Evolutionary conservation across 1,284 basidiomycete genomes (phyloP).

Genomic region (Porogramme epimiltina): DNA sequence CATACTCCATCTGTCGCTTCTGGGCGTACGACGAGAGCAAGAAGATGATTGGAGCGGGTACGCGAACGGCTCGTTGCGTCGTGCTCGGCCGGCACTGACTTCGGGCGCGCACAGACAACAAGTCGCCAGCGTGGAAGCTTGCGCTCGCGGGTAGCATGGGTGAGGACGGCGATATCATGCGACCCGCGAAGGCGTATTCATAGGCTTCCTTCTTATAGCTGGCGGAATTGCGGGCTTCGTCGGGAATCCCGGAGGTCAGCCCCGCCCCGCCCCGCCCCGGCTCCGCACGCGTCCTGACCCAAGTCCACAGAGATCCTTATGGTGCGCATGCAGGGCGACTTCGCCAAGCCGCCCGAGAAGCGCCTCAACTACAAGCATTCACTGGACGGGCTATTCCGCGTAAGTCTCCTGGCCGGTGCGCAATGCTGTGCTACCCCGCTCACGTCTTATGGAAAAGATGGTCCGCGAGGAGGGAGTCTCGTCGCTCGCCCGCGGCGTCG

Average conservation of each 20-base stretch:
- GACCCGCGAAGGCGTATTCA: too few species aligned
- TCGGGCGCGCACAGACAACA: too few species aligned
- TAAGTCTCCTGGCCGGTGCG: too few species aligned
- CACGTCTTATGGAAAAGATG: conserved; percentile 53
- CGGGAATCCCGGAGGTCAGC: conserved; percentile 84
- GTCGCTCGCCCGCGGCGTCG: conserved; percentile 78
- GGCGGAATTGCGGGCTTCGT: conserved; percentile 82
- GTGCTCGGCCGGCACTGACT: background rate
- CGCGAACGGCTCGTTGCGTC: conserved; percentile 12
- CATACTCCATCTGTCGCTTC: conserved; percentile 90
- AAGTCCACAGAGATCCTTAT: conserved; percentile 84
- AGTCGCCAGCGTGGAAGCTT: conserved; percentile 80
- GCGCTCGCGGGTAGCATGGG: conserved; percentile 82
- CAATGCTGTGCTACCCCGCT: background rate
- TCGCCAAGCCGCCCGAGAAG: conserved; percentile 82
- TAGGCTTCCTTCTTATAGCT: conserved; percentile 45
- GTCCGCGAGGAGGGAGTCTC: conserved; percentile 79
- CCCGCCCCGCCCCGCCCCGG: background rate
- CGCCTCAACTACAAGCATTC: conserved; percentile 87
- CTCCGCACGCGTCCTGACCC: too few species aligned
- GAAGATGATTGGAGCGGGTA: conserved; percentile 70
- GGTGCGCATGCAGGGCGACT: conserved; percentile 82
- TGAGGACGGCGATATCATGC: conserved; percentile 38
- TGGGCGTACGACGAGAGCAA: conserved; percentile 94
- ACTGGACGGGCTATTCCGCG: conserved; percentile 81